Evolutionary conservation across 116 monocot genomes (phyloP).

Genomic region (Dioscorea cayenensis): DNA sequence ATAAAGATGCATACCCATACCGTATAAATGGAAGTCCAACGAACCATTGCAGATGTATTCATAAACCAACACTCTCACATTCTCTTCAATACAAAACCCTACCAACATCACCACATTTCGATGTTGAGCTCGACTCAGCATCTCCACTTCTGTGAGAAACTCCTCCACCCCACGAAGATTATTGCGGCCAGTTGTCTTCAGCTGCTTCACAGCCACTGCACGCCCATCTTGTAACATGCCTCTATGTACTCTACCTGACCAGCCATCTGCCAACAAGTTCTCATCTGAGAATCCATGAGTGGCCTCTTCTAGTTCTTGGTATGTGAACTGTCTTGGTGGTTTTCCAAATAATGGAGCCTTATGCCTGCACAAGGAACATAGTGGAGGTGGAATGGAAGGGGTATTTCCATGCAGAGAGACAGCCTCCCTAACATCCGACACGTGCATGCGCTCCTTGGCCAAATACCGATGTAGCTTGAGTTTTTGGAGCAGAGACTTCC

Average conservation of each 20-base stretch:
- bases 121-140: constrained; percentile 67
- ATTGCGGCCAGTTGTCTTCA: constrained; percentile 16
- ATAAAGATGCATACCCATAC: constrained; percentile 12
- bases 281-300: constrained; percentile 43
- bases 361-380: constrained; percentile 59
- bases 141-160: constrained; percentile 55
- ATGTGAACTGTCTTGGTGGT: constrained; percentile 44
- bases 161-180: constrained; percentile 13
- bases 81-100: constrained; percentile 51
- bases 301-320: constrained; percentile 47
- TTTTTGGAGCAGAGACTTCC: neutral
- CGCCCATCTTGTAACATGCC: constrained; percentile 56
- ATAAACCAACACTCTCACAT: constrained; percentile 42
- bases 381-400: constrained; percentile 43
- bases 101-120: constrained; percentile 68
- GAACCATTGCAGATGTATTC: constrained; percentile 75
- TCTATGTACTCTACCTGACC: constrained; percentile 43
- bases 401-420: constrained; percentile 26
- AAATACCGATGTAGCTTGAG: neutral
- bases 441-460: neutral
- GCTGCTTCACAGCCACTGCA: constrained; percentile 60
- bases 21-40: constrained; percentile 41
- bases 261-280: constrained; percentile 52
- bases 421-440: constrained; percentile 19
- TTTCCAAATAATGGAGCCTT: constrained; percentile 66